Evolutionary conservation across 192 early-diverging fungal species (phyloP), one percentile per base, ranked within the genome.

Genomic region (Backusella tarrabulga): DNA sequence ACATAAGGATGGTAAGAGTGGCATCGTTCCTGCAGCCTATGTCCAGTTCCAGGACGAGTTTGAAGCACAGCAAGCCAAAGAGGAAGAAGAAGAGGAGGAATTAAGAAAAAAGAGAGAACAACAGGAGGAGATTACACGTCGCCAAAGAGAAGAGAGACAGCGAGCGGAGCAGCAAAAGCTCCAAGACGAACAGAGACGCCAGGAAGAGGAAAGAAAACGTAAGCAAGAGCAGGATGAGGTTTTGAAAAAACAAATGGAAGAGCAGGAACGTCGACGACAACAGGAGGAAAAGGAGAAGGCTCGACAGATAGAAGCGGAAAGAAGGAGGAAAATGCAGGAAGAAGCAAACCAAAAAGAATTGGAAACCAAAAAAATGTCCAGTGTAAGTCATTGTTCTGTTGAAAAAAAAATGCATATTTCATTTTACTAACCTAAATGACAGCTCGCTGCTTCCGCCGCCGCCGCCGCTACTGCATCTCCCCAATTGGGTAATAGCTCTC

Each of bases 11-110:
- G 80, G 80, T 35, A 75, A 75, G 19, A 71, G 88, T 46, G 97
- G 97, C 12, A 90, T 99, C 46, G 92, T 97, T 6, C 97, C 97
- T 2, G 91, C 93, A 8, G 85, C 90, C 5, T 99, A 98, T 74
- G 42, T 75, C 14, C 60, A 77, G 36, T 79, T 79, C 56, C 75
- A 76, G 54, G 82, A 85, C 3, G 69, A 79, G 5, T 73, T 72
- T 70, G 71, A 76, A 17, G 46, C 52, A 2, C 73, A 68, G 36
- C 26, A 63, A 38, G 75, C 72, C 4, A 68, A 21, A 40, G 80
- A 68, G 4, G 75, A 77, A 52, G 54, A 68, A 29, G 75, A 76
- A 52, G 70, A 83, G 70, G 76, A 78, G 72, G 69, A 83, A 42
- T 73, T 77, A n/a, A 77, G 76, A 15, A 77, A 73, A 26, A 67